phyloP scores from a whole-genome alignment of 139 green algal genomes.

The Coccomyxa sp. region DNA sequence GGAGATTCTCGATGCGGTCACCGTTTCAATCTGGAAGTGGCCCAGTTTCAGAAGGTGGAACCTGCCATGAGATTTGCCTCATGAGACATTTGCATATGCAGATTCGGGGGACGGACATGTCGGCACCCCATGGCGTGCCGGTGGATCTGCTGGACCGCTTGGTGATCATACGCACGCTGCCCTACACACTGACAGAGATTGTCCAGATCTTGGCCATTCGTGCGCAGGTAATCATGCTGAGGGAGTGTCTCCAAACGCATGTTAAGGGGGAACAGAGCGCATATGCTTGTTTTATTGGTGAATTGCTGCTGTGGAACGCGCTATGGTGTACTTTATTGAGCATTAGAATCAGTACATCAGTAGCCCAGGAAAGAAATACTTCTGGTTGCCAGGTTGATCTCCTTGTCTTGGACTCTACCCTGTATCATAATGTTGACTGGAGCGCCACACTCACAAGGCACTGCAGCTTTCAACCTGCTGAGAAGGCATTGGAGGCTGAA shows the following conservation, averaged over 20 bases:
- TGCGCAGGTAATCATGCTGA: constrained; percentile 49
- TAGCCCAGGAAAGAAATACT: neutral
- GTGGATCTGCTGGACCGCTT: constrained; percentile 96
- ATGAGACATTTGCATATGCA: constrained; percentile 8
- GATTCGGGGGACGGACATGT: constrained; percentile 85
- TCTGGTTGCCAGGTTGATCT: no score
- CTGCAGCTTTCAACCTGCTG: no score
- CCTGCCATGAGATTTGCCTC: neutral
- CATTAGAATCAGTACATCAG: neutral
- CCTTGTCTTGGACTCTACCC: no score
- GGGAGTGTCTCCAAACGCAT: neutral
- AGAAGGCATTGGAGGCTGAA: no score
- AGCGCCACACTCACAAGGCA: no score
- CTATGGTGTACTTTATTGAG: neutral
- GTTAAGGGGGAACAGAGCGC: neutral
- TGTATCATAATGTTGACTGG: no score
- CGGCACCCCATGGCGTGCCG: constrained; percentile 88
- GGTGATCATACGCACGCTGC: constrained; percentile 97
- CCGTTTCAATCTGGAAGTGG: neutral
- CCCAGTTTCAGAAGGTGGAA: neutral
- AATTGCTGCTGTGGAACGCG: neutral
- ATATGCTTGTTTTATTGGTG: neutral
- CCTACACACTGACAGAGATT: constrained; percentile 87
- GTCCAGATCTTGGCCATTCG: constrained; percentile 89
- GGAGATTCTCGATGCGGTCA: neutral